Conservation (phyloP, 2,329 filamentous ascomycete species). For the Iodosphaeria phyllophila region DNA sequence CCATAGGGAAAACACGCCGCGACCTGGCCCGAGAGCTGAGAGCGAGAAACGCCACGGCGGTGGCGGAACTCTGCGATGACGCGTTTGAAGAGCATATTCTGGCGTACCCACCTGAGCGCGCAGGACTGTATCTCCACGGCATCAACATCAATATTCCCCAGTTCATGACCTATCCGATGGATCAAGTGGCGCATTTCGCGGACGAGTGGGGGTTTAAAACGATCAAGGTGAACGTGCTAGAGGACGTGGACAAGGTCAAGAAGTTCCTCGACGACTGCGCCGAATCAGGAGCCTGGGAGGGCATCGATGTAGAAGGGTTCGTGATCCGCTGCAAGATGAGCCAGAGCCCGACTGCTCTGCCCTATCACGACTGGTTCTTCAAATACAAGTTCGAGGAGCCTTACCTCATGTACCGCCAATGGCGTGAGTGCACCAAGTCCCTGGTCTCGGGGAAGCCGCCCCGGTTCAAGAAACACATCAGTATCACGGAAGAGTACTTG, state of each 20-base stretch:
- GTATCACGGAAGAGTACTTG: slow-evolving; percentile 85
- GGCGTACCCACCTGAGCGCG: slow-evolving; percentile 63
- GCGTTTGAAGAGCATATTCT: slow-evolving; percentile 93
- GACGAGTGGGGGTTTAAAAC: slow-evolving; percentile 88
- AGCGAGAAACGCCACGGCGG: slow-evolving; percentile 74
- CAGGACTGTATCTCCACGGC: slow-evolving; percentile 87
- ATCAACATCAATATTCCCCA: slow-evolving; percentile 90
- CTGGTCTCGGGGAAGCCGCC: slow-evolving; percentile 60
- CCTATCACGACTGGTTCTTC: slow-evolving; percentile 94
- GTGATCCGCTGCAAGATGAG: slow-evolving; percentile 75
- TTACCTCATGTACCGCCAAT: slow-evolving; percentile 96
- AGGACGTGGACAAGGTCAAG: slow-evolving; percentile 57
- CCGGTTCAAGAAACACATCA: slow-evolving; percentile 67
- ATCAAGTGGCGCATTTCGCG: slow-evolving; percentile 76
- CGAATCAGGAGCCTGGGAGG: slow-evolving; percentile 76
- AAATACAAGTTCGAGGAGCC: slow-evolving; percentile 99
- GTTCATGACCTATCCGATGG: slow-evolving; percentile 72
- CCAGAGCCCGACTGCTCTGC: slow-evolving; percentile 24
- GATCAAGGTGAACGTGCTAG: slow-evolving; percentile 59
- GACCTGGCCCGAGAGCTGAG: slow-evolving; percentile 64
- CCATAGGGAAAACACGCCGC: slow-evolving; percentile 57
- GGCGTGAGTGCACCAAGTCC: slow-evolving; percentile 90
- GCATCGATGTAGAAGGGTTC: slow-evolving; percentile 89
- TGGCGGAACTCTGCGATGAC: slow-evolving; percentile 93
- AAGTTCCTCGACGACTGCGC: slow-evolving; percentile 68